Evolutionary conservation across 257 asterid species (phyloP).

Genomic region (Penstemon davidsonii): DNA sequence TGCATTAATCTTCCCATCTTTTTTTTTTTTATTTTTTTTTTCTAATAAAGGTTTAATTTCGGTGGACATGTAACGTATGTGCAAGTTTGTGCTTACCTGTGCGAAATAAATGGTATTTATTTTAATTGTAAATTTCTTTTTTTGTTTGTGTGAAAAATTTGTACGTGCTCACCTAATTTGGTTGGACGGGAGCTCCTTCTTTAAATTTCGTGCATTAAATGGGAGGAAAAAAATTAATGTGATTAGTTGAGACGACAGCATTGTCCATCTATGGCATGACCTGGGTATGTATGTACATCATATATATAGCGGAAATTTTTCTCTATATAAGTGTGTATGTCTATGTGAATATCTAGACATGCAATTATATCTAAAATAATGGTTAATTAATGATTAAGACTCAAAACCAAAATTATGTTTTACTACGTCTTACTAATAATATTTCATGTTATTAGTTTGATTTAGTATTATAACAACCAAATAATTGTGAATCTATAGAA

Average conservation of each 20-base stretch:
- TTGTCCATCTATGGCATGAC: background rate
- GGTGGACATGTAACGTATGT: background rate
- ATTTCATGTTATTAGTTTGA: too few relatives aligned
- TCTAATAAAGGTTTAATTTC: background rate
- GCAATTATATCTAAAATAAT: too few relatives aligned
- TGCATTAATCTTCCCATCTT: background rate
- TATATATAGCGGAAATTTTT: too few relatives aligned
- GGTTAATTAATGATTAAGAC: too few relatives aligned
- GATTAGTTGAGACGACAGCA: constrained; percentile 42
- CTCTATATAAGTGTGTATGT: too few relatives aligned
- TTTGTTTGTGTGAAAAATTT: background rate
- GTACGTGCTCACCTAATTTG: constrained; percentile 38
- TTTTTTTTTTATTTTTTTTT: background rate
- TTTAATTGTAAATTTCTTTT: background rate
- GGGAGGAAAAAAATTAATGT: constrained; percentile 25
- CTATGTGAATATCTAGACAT: too few relatives aligned
- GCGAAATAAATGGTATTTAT: background rate
- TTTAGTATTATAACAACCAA: too few relatives aligned
- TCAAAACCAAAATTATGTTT: too few relatives aligned
- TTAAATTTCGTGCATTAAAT: constrained; percentile 41
- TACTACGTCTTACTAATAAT: too few relatives aligned
- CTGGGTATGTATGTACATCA: background rate
- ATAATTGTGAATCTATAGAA: too few relatives aligned
- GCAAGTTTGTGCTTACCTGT: background rate
- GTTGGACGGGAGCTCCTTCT: constrained; percentile 24